Percentiles rank a stretch among this genome's conserved stretches.
Conservation (phyloP, 2,329 filamentous ascomycete genomes). For the Beauveria medogensis region DNA sequence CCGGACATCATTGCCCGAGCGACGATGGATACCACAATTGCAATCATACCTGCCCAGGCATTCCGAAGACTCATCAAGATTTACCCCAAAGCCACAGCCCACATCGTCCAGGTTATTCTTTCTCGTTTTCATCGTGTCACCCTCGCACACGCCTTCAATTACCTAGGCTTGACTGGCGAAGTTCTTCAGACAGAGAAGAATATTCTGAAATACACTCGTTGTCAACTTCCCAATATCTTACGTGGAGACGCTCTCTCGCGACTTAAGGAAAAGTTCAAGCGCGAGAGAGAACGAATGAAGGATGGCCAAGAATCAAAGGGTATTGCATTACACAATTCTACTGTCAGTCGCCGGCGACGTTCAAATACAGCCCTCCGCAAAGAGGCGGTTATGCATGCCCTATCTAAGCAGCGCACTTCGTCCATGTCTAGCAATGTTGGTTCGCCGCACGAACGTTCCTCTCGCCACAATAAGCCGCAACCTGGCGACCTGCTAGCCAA, state of each 20-base stretch:
- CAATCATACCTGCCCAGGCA: slow-evolving; percentile 93
- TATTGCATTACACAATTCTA: slow-evolving; percentile 84
- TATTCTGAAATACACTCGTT: slow-evolving; percentile 88
- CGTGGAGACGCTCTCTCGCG: slow-evolving; percentile 74
- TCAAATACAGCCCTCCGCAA: slow-evolving; percentile 70
- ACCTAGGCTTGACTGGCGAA: slow-evolving; percentile 84
- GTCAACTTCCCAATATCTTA: slow-evolving; percentile 84
- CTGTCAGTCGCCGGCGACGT: slow-evolving; percentile 55
- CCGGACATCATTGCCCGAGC: slow-evolving; percentile 96
- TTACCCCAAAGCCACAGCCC: slow-evolving; percentile 91
- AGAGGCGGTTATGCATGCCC: slow-evolving; percentile 68
- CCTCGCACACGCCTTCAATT: slow-evolving; percentile 86
- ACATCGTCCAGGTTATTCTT: slow-evolving; percentile 95
- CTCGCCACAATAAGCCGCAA: slow-evolving; percentile 44
- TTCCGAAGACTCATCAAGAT: slow-evolving; percentile 87
- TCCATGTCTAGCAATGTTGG: slow-evolving; percentile 35
- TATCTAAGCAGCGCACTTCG: slow-evolving; percentile 37
- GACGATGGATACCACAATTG: slow-evolving; percentile 93
- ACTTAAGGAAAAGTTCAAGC: slow-evolving; percentile 85
- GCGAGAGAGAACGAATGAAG: slow-evolving; percentile 74
- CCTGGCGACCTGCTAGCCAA: slow-evolving; percentile 77
- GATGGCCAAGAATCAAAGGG: slow-evolving; percentile 76
- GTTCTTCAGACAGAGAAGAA: slow-evolving; percentile 87
- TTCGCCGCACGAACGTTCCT: slow-evolving; percentile 32
- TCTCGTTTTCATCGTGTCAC: slow-evolving; percentile 93